Evolutionary conservation across 2,329 filamentous ascomycete genomes (phyloP).

Genomic region (Parascedosporium putredinis): DNA sequence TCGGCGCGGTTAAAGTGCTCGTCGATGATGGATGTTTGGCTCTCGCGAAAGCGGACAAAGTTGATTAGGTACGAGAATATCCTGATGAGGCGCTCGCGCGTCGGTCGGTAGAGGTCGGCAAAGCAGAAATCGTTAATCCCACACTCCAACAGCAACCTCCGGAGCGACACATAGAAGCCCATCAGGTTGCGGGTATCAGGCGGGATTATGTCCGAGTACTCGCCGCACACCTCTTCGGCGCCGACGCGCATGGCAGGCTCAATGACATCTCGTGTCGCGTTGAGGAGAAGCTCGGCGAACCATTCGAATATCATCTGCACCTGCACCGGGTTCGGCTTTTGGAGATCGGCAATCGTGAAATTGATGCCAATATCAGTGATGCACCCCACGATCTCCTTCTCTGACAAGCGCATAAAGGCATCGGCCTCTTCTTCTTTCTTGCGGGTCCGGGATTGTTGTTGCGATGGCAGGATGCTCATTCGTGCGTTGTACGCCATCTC

Average conservation of each 20-base stretch:
- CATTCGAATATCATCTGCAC: constrained; percentile 98
- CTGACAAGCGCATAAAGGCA: constrained; percentile 49
- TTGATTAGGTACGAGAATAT: constrained; percentile 98
- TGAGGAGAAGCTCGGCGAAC: constrained; percentile 90
- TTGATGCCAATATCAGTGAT: constrained; percentile 94
- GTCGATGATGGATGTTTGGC: constrained; percentile 80
- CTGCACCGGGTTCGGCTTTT: constrained; percentile 87
- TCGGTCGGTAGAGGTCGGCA: constrained; percentile 82
- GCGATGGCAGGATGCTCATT: constrained; percentile 51
- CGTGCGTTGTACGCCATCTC: constrained; percentile 49
- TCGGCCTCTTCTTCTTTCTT: constrained; percentile 51
- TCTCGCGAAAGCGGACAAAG: constrained; percentile 93
- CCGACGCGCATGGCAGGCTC: constrained; percentile 93
- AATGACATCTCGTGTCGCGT: constrained; percentile 83
- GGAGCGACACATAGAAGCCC: constrained; percentile 85
- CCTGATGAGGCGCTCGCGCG: constrained; percentile 79
- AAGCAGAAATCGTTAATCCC: constrained; percentile 92
- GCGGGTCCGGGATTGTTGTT: constrained; percentile 39
- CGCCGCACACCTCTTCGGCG: constrained; percentile 75
- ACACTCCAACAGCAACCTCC: constrained; percentile 72
- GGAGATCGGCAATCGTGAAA: constrained; percentile 75
- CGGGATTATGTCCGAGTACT: constrained; percentile 75
- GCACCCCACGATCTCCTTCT: constrained; percentile 84
- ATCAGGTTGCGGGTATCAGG: constrained; percentile 86
- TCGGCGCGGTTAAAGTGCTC: constrained; percentile 89